These are phyloP conservation scores for Aspergillus eucalypticola DNA, from an alignment of 2,329 filamentous ascomycete genomes.

Conservation along the genomic window DNA sequence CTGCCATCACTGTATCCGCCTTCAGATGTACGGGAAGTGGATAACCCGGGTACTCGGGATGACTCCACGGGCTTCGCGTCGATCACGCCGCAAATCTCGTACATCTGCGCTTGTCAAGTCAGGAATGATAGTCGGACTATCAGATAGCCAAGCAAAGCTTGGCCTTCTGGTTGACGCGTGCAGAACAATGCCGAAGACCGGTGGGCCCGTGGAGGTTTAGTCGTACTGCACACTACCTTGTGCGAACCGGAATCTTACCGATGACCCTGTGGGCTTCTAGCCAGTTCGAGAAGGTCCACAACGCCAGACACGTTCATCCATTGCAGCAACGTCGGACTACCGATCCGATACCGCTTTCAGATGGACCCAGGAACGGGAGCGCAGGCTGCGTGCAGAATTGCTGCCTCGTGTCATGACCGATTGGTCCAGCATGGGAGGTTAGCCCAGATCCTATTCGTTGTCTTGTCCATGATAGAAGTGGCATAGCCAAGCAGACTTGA, in stretches of 20 bases:
- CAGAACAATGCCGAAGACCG: not conserved
- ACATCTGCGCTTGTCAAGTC: not conserved
- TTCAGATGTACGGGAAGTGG: not conserved
- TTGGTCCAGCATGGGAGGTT: not conserved
- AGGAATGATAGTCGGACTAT: not conserved
- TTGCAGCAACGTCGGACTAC: conserved; percentile 2
- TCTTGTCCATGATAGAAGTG: not conserved
- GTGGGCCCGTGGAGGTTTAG: not conserved
- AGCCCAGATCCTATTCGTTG: not conserved
- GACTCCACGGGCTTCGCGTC: not conserved
- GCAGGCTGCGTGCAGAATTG: not conserved
- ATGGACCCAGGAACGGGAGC: not conserved
- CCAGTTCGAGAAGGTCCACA: conserved; percentile 3
- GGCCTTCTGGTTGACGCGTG: not conserved
- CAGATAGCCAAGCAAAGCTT: not conserved
- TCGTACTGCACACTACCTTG: not conserved
- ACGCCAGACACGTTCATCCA: not conserved
- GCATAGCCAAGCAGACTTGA: not conserved
- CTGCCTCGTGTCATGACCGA: not conserved
- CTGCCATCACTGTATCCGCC: not conserved
- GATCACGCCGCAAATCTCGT: not conserved
- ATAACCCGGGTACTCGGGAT: not conserved
- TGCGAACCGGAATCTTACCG: not conserved
- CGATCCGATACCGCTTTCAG: not conserved
- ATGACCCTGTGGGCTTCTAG: not conserved